A percentile compares a stretch with the other conserved stretches of the same genome.
Conservation (phyloP, 1,139 yeast species). For the Taphrina communis region DNA sequence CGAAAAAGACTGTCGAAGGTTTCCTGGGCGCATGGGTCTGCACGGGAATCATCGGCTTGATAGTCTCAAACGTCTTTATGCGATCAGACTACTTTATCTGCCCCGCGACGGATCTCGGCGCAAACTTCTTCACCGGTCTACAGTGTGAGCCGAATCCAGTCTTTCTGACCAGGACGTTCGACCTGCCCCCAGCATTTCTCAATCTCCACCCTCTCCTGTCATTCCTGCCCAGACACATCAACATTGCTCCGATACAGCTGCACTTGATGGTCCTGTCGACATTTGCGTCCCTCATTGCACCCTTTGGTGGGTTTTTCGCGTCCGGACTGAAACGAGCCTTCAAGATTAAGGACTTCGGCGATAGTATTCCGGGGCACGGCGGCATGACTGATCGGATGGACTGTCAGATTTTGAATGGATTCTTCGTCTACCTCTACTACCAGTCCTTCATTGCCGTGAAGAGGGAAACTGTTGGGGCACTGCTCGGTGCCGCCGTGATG, state of each 20-base stretch:
- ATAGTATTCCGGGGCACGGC: constrained; percentile 96
- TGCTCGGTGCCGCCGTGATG: constrained; percentile 76
- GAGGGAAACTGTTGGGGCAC: constrained; percentile 71
- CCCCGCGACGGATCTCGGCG: constrained; percentile 71
- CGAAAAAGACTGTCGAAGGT: constrained; percentile 97
- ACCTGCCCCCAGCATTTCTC: constrained; percentile 59
- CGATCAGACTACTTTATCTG: constrained; percentile 80
- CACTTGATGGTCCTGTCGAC: constrained; percentile 87
- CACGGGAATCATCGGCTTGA: constrained; percentile 75
- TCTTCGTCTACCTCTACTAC: constrained; percentile 87
- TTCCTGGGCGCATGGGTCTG: constrained; percentile 97
- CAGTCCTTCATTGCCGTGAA: constrained; percentile 81
- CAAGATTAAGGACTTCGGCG: constrained; percentile 90
- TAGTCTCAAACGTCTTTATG: constrained; percentile 68
- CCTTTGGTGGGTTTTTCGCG: constrained; percentile 98
- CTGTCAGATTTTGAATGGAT: constrained; percentile 97
- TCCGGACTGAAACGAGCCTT: constrained; percentile 97
- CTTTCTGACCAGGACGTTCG: constrained; percentile 76
- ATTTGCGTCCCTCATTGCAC: constrained; percentile 96
- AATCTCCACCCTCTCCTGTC: constrained; percentile 58
- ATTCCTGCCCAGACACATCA: constrained; percentile 57
- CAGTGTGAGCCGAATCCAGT: constrained; percentile 87
- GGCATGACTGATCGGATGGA: constrained; percentile 98
- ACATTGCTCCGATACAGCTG: constrained; percentile 82
- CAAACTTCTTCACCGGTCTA: constrained; percentile 65